A percentile compares a stretch with the other conserved stretches of the same genome.
These are phyloP conservation scores for Candida tallmaniae DNA, from an alignment of 805 yeast genomes.

Conservation along the genomic window DNA sequence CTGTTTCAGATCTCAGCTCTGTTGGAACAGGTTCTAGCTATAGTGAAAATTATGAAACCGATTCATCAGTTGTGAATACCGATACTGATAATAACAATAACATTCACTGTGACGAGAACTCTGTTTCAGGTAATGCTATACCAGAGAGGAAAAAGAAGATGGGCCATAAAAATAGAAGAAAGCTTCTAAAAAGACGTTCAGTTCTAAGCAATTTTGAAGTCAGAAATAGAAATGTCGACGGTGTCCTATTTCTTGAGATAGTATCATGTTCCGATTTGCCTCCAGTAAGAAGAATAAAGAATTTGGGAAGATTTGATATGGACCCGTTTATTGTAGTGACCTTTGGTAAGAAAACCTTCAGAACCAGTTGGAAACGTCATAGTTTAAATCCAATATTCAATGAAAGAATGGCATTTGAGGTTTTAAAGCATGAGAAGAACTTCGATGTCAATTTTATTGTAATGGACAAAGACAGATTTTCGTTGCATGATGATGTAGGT, in stretches of 20 bases:
- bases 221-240: constrained; percentile 42
- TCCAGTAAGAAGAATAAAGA: constrained; percentile 61
- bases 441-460: constrained; percentile 69
- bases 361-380: constrained; percentile 82
- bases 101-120: neutral
- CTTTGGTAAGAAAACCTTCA: constrained; percentile 81
- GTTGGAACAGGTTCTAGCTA: constrained; percentile 12
- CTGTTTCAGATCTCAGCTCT: constrained; percentile 16
- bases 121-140: no score
- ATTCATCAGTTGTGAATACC: constrained; percentile 5
- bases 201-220: constrained; percentile 28
- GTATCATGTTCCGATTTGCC: constrained; percentile 75
- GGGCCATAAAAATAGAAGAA: constrained; percentile 2
- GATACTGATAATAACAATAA: neutral
- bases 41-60: constrained; percentile 6
- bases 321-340: constrained; percentile 94
- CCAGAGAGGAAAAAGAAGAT: constrained; percentile 2
- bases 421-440: constrained; percentile 58
- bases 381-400: constrained; percentile 78
- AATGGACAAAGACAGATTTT: constrained; percentile 78
- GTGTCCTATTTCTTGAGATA: constrained; percentile 75
- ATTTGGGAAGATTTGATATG: constrained; percentile 79
- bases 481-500: constrained; percentile 83
- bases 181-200: constrained; percentile 1
- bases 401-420: constrained; percentile 76